A percentile compares a stretch with the other conserved stretches of the same genome.
Evolutionary conservation across 2,329 filamentous ascomycete genomes (phyloP).

Genomic region (Diplodia mutila): DNA sequence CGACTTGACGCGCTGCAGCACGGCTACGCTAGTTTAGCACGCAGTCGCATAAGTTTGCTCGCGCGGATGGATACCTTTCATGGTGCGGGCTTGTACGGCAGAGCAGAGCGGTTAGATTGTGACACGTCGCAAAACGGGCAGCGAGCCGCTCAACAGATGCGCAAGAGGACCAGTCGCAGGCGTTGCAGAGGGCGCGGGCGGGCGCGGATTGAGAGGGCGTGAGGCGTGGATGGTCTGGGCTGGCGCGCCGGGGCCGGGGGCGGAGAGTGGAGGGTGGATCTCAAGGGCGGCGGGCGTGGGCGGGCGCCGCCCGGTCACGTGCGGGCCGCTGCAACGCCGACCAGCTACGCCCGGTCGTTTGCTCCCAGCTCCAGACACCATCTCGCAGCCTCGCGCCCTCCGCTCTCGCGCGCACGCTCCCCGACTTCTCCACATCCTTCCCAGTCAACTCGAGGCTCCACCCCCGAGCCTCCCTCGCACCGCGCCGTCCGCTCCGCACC

Average conservation of each 20-base stretch:
- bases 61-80: constrained; percentile 24
- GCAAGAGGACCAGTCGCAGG: not conserved
- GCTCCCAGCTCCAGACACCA: constrained; percentile 20
- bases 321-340: constrained; percentile 17
- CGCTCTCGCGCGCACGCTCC: not conserved
- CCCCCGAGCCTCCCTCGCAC: not conserved
- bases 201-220: not conserved
- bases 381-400: constrained; percentile 17
- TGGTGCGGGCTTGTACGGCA: not conserved
- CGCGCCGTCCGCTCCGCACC: constrained; percentile 12
- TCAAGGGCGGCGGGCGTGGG: not conserved
- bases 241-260: not conserved
- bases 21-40: constrained; percentile 60
- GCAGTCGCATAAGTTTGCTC: not conserved
- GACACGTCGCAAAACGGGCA: constrained; percentile 21
- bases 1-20: constrained; percentile 90
- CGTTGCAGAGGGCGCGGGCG: not conserved
- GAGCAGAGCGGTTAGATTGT: not conserved
- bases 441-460: not conserved
- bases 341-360: constrained; percentile 18
- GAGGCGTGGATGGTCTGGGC: constrained; percentile 13
- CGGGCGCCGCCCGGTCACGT: constrained; percentile 3
- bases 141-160: not conserved
- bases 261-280: not conserved
- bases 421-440: not conserved